These are phyloP conservation scores for Ogataea ramenticola DNA, from an alignment of 805 yeast species.

Conservation along the genomic window DNA sequence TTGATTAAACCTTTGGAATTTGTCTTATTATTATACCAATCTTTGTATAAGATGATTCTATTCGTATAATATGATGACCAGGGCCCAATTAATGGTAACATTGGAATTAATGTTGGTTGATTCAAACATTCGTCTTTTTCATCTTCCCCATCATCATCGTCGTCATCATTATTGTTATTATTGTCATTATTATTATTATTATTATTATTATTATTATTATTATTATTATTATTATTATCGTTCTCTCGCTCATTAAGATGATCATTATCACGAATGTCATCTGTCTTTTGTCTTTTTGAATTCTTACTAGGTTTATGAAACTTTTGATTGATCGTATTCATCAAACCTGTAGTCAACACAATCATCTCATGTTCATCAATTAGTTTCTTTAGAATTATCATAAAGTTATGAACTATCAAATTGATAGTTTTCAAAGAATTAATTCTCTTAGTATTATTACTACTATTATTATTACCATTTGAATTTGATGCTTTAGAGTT, in stretches of 20 bases:
- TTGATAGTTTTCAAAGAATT: slow-evolving; percentile 10
- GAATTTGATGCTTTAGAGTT: not conserved
- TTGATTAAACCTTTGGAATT: not conserved
- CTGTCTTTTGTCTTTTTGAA: not conserved
- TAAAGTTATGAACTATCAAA: slow-evolving; percentile 13
- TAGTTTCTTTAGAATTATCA: slow-evolving; percentile 11
- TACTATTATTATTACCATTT: too few relatives aligned
- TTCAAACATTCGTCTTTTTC: slow-evolving; percentile 3
- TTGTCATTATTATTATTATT: not conserved
- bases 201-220: not conserved
- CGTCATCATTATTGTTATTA: not conserved
- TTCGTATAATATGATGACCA: slow-evolving; percentile 20
- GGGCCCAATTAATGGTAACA: slow-evolving; percentile 20
- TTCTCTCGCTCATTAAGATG: not conserved
- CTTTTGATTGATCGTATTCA: slow-evolving; percentile 19
- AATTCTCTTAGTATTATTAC: too few relatives aligned
- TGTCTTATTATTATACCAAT: slow-evolving; percentile 17
- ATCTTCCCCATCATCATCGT: not conserved
- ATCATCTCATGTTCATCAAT: slow-evolving; percentile 7
- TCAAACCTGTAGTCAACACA: slow-evolving; percentile 21
- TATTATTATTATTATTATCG: not conserved
- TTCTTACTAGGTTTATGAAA: slow-evolving; percentile 5
- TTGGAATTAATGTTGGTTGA: slow-evolving; percentile 26
- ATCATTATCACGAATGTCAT: not conserved
- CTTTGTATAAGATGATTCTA: slow-evolving; percentile 22